Conservation (phyloP, 2,329 filamentous ascomycete species). For the Colletotrichum higginsianum region DNA sequence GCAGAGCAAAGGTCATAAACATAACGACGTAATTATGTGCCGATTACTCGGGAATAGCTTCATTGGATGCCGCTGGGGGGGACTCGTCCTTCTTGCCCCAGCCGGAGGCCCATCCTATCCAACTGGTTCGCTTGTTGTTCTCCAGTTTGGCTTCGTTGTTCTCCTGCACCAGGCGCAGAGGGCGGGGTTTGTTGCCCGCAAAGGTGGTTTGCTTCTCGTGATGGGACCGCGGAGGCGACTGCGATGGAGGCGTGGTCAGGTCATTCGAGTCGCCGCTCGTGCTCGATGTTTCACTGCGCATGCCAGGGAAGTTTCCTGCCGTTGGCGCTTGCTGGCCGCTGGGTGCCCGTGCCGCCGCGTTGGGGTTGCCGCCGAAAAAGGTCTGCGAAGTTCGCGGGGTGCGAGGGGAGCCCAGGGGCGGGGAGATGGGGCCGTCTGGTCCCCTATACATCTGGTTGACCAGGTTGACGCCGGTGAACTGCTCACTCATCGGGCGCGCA, state of each 20-base stretch:
- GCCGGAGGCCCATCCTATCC: slow-evolving; percentile 72
- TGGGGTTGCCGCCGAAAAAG: slow-evolving; percentile 74
- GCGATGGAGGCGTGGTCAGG: slow-evolving; percentile 60
- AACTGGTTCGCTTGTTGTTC: slow-evolving; percentile 73
- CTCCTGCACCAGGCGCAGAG: slow-evolving; percentile 89
- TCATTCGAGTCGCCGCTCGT: slow-evolving; percentile 78
- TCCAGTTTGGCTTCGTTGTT: slow-evolving; percentile 67
- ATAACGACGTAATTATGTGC: slow-evolving; percentile 35
- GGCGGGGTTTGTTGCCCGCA: slow-evolving; percentile 82
- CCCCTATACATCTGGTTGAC: slow-evolving; percentile 93
- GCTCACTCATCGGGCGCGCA: slow-evolving; percentile 74
- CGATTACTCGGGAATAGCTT: slow-evolving; percentile 43
- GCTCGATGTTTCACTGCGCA: slow-evolving; percentile 75
- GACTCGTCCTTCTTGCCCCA: slow-evolving; percentile 68
- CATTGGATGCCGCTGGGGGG: slow-evolving; percentile 35
- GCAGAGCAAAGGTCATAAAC: slow-evolving; percentile 40
- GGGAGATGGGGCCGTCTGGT: slow-evolving; percentile 74
- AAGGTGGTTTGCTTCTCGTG: slow-evolving; percentile 72
- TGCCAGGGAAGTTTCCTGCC: slow-evolving; percentile 79
- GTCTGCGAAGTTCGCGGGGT: slow-evolving; percentile 74
- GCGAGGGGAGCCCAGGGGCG: slow-evolving; percentile 70
- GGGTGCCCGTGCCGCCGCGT: slow-evolving; percentile 66
- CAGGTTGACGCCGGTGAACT: slow-evolving; percentile 75
- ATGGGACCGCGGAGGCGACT: slow-evolving; percentile 68
- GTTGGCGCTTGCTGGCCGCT: slow-evolving; percentile 62